phyloP scores from a whole-genome alignment of 225 moss, liverwort and hornwort genomes.

The Marchantia polymorpha region DNA sequence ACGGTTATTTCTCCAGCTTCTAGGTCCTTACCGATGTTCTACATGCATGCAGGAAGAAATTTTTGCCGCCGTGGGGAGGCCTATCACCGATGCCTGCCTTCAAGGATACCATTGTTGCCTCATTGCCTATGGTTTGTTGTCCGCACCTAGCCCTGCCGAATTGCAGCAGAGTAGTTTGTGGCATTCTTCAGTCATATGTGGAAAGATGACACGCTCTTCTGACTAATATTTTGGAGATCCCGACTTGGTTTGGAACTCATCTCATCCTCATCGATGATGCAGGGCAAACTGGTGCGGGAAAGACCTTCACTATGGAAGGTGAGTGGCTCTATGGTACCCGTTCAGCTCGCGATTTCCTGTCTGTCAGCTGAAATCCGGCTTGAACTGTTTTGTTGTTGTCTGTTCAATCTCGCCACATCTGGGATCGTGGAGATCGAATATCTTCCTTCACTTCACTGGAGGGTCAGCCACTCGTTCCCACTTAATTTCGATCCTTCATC shows the following conservation, averaged over 20 bases:
- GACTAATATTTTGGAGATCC: background rate
- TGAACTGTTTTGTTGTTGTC: too few relatives aligned
- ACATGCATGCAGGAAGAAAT: slow-evolving; percentile 44
- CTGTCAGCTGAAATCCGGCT: too few relatives aligned
- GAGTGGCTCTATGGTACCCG: background rate
- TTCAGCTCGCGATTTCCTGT: too few relatives aligned
- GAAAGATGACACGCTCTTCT: background rate
- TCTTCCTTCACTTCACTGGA: too few relatives aligned
- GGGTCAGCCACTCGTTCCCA: too few relatives aligned
- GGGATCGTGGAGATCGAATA: too few relatives aligned
- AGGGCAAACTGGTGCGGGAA: slow-evolving; percentile 62
- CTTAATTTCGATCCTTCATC: too few relatives aligned
- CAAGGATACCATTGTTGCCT: slow-evolving; percentile 61
- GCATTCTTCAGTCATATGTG: background rate
- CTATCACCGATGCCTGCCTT: slow-evolving; percentile 56
- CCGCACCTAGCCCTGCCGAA: background rate
- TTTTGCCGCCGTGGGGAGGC: slow-evolving; percentile 49
- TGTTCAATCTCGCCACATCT: too few relatives aligned
- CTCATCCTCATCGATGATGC: background rate
- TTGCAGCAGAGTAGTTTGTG: too few relatives aligned
- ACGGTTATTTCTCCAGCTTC: too few relatives aligned
- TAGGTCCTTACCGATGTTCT: background rate
- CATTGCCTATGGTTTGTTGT: slow-evolving; percentile 48
- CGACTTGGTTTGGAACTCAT: background rate
- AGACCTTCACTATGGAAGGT: slow-evolving; percentile 64